Base-by-base conservation (phyloP, 768 basidiomycete genomes). In the Russula lepida region DNA sequence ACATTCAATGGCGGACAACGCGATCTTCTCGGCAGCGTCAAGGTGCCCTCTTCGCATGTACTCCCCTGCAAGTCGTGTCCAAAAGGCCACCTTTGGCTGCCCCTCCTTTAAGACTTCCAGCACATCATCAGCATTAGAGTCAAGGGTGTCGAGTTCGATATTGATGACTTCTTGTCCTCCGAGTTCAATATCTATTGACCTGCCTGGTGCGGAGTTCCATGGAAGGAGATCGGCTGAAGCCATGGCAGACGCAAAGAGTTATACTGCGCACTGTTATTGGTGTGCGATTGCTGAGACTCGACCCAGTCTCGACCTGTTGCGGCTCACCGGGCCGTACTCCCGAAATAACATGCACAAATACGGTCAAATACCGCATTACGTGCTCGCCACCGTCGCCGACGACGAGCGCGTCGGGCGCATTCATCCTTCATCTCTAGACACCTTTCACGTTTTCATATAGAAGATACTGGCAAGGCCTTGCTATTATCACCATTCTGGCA, bases 71-170 rank as follows among this genome's bases (percentile, higher is more conserved):
- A 95, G 78, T 63, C 83, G 84, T 1, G 88, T 84, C 91, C 91
- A 95, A 12, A 87, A 82, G 70, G 81, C 83, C 19, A 84, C 83
- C 61, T 77, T 83, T 57, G 86, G 89, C 58, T 85, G 82, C 0
- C 86, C 86, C 32, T 89, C 85, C 59, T 79, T 81, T 51, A 94
- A 71, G 4, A 94, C 72, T 66, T 88, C 84, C 52, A 88, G 74
- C 2, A 92, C 83, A 62, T 89, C 86, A 63, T 86, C 84, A 7
- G 86, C 84, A 68, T 83, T 85, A 4, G 84, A 84, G 72, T 91
- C 88, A 54, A 98, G 84, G 67, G 86, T 77, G 76, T 91, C 89
- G 41, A 98, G 81, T 76, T 95, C 90, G 61, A 98, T 86, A 23
- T 89, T 88, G 61, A 95, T 88, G 69, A 90, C 82, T 74, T 95